phyloP scores from a whole-genome alignment of 306 rosid species.

The Prunus davidiana region DNA sequence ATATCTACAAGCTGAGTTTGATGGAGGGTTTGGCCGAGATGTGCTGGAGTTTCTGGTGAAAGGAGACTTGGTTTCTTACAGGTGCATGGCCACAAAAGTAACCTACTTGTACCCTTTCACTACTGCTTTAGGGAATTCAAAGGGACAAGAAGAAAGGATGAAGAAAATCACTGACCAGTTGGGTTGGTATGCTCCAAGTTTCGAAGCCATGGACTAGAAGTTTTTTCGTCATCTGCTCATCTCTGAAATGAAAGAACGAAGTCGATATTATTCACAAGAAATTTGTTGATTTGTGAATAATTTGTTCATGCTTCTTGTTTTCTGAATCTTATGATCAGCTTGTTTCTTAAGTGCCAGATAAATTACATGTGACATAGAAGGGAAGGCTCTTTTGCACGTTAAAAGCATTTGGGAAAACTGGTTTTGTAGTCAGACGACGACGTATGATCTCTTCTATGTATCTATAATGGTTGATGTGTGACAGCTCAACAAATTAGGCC shows the following conservation, averaged over 20 bases:
- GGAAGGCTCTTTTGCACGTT: neutral
- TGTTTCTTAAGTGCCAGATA: too few relatives aligned
- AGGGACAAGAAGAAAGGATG: conserved; percentile 83
- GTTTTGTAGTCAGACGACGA: too few relatives aligned
- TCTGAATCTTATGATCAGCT: neutral
- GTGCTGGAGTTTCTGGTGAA: conserved; percentile 86
- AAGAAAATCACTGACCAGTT: conserved; percentile 63
- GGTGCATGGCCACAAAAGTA: conserved; percentile 80
- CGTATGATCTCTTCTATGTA: too few relatives aligned
- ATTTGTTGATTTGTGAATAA: neutral
- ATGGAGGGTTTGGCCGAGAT: conserved; percentile 80
- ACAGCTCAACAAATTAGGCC: too few relatives aligned
- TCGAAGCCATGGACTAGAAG: conserved; percentile 59
- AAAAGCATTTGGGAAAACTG: too few relatives aligned
- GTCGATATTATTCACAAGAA: neutral
- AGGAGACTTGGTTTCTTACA: conserved; percentile 71
- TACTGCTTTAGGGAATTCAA: conserved; percentile 85
- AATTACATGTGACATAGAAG: too few relatives aligned
- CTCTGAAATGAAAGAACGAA: neutral
- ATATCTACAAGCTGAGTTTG: conserved; percentile 85
- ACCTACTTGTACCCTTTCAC: conserved; percentile 89
- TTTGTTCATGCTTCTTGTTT: neutral
- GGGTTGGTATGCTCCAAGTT: conserved; percentile 94
- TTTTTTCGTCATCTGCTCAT: neutral
- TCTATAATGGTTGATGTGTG: too few relatives aligned